Conservation (phyloP, 306 rosid species). For the Sechiopsis laciniata region DNA sequence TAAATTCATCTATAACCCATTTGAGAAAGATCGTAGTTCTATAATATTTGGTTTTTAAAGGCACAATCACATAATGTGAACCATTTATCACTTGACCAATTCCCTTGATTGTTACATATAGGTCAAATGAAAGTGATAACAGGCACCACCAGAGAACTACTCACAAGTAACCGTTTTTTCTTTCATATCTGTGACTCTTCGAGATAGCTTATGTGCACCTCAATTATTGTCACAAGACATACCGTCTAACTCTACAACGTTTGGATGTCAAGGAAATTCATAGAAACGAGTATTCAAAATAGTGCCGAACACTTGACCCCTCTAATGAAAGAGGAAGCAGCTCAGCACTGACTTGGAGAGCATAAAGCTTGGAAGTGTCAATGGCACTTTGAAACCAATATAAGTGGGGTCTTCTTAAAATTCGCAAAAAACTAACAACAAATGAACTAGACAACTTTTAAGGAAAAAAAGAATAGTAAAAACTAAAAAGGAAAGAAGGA, state of each 20-base stretch:
- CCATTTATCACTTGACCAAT: neutral
- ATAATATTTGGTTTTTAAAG: neutral
- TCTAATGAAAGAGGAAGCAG: neutral
- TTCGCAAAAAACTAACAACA: neutral
- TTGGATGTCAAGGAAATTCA: too few relatives aligned
- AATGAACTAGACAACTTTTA: constrained; percentile 1
- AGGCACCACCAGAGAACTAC: constrained; percentile 1
- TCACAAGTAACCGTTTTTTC: neutral
- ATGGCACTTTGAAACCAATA: neutral
- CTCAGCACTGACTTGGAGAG: neutral
- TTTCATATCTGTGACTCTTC: too few relatives aligned
- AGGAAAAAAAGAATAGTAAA: neutral
- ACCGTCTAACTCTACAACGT: too few relatives aligned
- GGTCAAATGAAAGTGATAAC: neutral
- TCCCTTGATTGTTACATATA: neutral
- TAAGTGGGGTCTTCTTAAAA: neutral
- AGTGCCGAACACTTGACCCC: neutral
- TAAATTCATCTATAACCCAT: neutral
- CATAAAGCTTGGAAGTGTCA: neutral
- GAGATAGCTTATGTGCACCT: too few relatives aligned
- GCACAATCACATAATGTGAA: neutral
- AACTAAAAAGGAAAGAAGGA: neutral
- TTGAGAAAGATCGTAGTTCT: neutral
- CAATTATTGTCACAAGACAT: too few relatives aligned
- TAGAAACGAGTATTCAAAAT: neutral